Evolutionary conservation across 345 rosid species (phyloP).

Genomic region (Noccaea bulbosa): DNA sequence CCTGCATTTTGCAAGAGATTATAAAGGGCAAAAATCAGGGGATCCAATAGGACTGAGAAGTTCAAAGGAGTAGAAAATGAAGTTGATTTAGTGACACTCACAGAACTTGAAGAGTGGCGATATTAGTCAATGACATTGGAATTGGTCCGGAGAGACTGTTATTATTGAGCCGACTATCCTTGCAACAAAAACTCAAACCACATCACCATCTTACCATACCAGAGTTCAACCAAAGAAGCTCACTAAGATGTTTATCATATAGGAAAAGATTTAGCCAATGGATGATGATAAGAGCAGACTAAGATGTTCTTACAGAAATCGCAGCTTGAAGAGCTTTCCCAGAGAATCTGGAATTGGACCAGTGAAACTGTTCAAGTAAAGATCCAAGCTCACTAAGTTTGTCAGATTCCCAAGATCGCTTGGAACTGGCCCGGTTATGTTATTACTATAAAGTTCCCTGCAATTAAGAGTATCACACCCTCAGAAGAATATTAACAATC

Average conservation of each 20-base stretch:
- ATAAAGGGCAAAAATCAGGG: conserved; percentile 14
- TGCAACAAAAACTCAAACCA: conserved; percentile 47
- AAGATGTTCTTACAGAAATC: conserved; percentile 79
- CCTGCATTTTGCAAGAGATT: conserved; percentile 50
- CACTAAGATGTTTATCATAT: too few species aligned
- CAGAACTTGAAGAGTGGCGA: conserved; percentile 87
- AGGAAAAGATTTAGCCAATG: neutral
- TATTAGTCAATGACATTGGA: conserved; percentile 83
- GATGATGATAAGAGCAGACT: conserved; percentile 8
- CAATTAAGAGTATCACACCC: conserved; percentile 5
- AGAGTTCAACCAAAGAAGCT: neutral
- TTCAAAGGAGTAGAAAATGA: conserved; percentile 3
- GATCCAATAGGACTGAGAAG: neutral
- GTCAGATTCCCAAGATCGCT: conserved; percentile 92
- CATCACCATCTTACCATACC: conserved; percentile 11
- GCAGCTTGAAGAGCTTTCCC: conserved; percentile 80
- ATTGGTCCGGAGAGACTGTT: conserved; percentile 80
- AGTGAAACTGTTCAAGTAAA: conserved; percentile 79
- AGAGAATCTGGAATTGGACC: conserved; percentile 86
- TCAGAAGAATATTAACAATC: conserved; percentile 9
- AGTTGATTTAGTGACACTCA: conserved; percentile 50
- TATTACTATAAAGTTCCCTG: conserved; percentile 98
- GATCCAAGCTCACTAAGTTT: conserved; percentile 97
- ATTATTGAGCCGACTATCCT: conserved; percentile 95
- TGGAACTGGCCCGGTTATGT: conserved; percentile 85